Evolutionary conservation across 164 flowering plant species (phyloP).

Genomic region (Kingdonia uniflora): DNA sequence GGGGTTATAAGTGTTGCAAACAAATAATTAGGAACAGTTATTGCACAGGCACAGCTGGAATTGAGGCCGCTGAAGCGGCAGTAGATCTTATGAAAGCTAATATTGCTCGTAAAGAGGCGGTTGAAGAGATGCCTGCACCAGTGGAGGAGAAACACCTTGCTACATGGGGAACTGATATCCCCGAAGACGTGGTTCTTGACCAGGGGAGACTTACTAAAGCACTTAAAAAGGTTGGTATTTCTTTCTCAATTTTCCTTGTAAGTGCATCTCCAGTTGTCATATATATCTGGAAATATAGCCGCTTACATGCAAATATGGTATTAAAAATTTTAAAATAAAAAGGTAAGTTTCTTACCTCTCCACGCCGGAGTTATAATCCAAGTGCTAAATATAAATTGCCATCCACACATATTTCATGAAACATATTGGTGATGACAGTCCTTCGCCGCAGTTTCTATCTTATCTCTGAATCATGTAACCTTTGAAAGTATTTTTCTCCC

Average conservation of each 20-base stretch:
- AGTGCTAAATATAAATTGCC: too few relatives aligned
- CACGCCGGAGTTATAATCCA: too few relatives aligned
- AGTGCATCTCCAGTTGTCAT: too few relatives aligned
- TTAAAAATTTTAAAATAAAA: too few relatives aligned
- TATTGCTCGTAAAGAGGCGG: slow-evolving; percentile 68
- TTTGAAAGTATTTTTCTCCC: too few relatives aligned
- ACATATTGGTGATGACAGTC: too few relatives aligned
- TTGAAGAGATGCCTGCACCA: slow-evolving; percentile 43
- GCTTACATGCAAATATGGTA: too few relatives aligned
- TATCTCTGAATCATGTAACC: too few relatives aligned
- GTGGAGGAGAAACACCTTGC: slow-evolving; percentile 62
- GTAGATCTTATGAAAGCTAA: slow-evolving; percentile 71
- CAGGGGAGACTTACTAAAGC: slow-evolving; percentile 53
- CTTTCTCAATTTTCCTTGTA: not conserved
- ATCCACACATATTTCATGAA: too few relatives aligned
- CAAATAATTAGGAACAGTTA: slow-evolving; percentile 75
- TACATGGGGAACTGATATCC: slow-evolving; percentile 86
- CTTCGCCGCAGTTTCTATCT: too few relatives aligned
- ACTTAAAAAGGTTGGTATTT: slow-evolving; percentile 53
- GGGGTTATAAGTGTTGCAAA: slow-evolving; percentile 94
- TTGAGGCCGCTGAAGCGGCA: slow-evolving; percentile 83
- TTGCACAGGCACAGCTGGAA: slow-evolving; percentile 84
- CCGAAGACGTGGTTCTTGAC: slow-evolving; percentile 72
- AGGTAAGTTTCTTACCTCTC: too few relatives aligned
- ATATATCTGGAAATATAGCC: too few relatives aligned